phyloP scores from a whole-genome alignment of 495 filamentous ascomycete genomes.

The Xylaria sp. region DNA sequence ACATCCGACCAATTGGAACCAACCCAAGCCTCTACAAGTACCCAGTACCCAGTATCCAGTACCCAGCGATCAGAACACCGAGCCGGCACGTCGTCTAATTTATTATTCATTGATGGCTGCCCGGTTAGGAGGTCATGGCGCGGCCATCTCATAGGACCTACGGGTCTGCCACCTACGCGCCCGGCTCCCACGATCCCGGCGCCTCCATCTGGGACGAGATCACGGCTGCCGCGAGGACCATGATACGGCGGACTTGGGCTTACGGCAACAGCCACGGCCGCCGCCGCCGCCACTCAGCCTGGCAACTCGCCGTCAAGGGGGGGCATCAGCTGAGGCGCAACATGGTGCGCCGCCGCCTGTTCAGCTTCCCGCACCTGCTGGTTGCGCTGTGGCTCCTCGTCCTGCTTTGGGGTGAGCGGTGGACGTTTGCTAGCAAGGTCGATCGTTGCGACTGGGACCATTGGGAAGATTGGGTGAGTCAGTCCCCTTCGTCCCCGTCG shows the following conservation, averaged over 20 bases:
- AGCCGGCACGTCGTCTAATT: neutral
- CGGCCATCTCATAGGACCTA: slow-evolving; percentile 46
- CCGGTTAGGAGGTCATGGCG: slow-evolving; percentile 41
- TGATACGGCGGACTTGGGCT: slow-evolving; percentile 44
- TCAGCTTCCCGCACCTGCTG: slow-evolving; percentile 70
- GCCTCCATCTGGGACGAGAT: slow-evolving; percentile 45
- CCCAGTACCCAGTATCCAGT: too few relatives aligned
- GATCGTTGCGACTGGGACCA: slow-evolving; percentile 77
- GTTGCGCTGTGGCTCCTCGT: slow-evolving; percentile 76
- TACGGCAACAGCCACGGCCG: slow-evolving; percentile 45
- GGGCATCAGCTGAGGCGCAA: slow-evolving; percentile 48
- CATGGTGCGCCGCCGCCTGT: slow-evolving; percentile 51
- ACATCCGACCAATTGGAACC: neutral
- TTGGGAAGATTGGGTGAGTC: slow-evolving; percentile 92
- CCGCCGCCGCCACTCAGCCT: slow-evolving; percentile 44
- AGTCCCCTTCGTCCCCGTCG: neutral
- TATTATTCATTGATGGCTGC: slow-evolving; percentile 44
- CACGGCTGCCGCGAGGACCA: slow-evolving; percentile 22
- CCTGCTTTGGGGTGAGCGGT: slow-evolving; percentile 88
- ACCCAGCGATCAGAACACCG: neutral
- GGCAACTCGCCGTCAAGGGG: slow-evolving; percentile 34
- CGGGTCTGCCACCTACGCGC: slow-evolving; percentile 33
- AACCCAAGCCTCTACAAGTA: neutral
- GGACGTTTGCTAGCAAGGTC: slow-evolving; percentile 71
- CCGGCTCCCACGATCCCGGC: slow-evolving; percentile 30